A percentile compares a stretch with the other conserved stretches of the same genome.
phyloP scores from a whole-genome alignment of 139 green algal genomes.

The Eudorina sp. region DNA sequence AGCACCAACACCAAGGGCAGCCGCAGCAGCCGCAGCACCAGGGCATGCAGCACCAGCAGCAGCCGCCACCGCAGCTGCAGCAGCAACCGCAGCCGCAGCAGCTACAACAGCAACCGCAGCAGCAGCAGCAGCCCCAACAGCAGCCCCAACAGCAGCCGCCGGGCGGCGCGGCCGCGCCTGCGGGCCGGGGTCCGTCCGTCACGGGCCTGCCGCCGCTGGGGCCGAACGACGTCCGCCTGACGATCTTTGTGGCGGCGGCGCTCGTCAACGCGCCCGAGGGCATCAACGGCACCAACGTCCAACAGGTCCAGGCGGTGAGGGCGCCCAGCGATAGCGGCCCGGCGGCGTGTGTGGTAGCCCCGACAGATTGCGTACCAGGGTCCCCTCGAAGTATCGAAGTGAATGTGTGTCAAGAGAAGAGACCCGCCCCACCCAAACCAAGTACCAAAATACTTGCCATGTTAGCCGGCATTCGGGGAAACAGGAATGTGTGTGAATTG shows the following conservation, averaged over 20 bases:
- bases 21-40: not conserved
- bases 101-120: not conserved
- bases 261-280: conserved; percentile 39
- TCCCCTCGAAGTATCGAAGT: too few relatives aligned
- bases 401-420: too few relatives aligned
- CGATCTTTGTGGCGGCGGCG: conserved; percentile 4
- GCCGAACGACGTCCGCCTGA: conserved; percentile 17
- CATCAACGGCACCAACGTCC: conserved; percentile 48
- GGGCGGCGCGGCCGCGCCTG: not conserved
- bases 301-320: conserved; percentile 35
- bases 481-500: too few relatives aligned
- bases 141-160: not conserved
- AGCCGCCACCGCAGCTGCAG: not conserved
- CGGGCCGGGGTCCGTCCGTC: not conserved
- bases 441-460: too few relatives aligned
- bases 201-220: conserved; percentile 9
- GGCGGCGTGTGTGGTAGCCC: too few relatives aligned
- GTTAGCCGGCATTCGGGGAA: too few relatives aligned
- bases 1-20: conserved; percentile 9
- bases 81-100: not conserved
- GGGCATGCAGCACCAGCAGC: not conserved
- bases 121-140: conserved; percentile 9
- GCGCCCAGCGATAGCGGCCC: too few relatives aligned
- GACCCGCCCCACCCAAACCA: too few relatives aligned
- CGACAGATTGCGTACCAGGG: too few relatives aligned